These are phyloP conservation scores for Russula foetens DNA, from an alignment of 768 basidiomycete species.

Conservation along the genomic window DNA sequence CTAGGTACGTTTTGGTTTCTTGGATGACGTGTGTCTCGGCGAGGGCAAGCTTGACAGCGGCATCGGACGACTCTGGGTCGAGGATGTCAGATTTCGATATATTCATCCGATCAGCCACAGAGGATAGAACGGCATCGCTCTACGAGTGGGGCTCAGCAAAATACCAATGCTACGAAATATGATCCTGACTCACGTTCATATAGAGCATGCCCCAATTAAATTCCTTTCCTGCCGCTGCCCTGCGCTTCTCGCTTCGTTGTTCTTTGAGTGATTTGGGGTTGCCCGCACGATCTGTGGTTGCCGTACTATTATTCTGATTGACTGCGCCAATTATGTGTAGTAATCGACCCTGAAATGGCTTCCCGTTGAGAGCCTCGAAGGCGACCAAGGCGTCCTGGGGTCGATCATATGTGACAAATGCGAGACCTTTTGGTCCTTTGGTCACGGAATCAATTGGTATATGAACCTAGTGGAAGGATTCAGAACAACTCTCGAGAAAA, in stretches of 20 bases:
- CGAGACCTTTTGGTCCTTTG: slow-evolving; percentile 50
- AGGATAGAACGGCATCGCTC: slow-evolving; percentile 91
- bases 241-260: slow-evolving; percentile 49
- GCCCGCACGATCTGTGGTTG: slow-evolving; percentile 34
- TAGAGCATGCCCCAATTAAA: slow-evolving; percentile 94
- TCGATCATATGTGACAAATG: slow-evolving; percentile 45
- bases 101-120: slow-evolving; percentile 82
- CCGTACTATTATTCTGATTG: slow-evolving; percentile 45
- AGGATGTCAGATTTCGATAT: slow-evolving; percentile 84
- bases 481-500: background rate
- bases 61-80: slow-evolving; percentile 71
- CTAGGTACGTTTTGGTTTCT: slow-evolving; percentile 88
- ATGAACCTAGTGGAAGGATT: slow-evolving; percentile 37
- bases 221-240: slow-evolving; percentile 60
- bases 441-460: slow-evolving; percentile 43
- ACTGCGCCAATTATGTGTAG: slow-evolving; percentile 86
- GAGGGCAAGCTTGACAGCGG: slow-evolving; percentile 90
- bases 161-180: slow-evolving; percentile 16
- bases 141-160: slow-evolving; percentile 28
- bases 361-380: slow-evolving; percentile 70
- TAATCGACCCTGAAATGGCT: slow-evolving; percentile 84
- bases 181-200: slow-evolving; percentile 78
- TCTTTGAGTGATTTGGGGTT: slow-evolving; percentile 53
- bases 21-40: slow-evolving; percentile 95
- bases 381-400: slow-evolving; percentile 53